Conservation (phyloP, 2,329 filamentous ascomycete genomes). For the Hortaea werneckii region DNA sequence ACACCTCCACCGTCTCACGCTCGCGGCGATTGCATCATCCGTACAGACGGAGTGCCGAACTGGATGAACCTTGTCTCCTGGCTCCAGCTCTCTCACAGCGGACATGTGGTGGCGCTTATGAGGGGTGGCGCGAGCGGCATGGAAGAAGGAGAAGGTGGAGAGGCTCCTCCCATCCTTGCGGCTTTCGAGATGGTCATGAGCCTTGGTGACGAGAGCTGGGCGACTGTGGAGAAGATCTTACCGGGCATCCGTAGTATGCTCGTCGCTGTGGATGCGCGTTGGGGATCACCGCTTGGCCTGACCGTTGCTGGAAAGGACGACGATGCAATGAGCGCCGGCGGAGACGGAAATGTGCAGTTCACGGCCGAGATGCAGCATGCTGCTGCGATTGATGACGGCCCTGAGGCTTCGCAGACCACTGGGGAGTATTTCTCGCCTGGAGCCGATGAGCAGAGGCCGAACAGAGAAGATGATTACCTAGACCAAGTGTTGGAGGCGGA, state of each 20-base stretch:
- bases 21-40: not conserved
- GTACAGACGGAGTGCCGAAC: slow-evolving; percentile 1
- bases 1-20: too few relatives aligned
- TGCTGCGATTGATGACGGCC: not conserved
- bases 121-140: not conserved
- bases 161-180: not conserved
- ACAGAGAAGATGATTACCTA: not conserved
- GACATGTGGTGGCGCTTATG: not conserved
- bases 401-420: not conserved
- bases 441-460: not conserved
- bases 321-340: not conserved
- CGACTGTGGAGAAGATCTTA: not conserved
- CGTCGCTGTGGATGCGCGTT: not conserved
- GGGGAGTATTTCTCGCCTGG: not conserved
- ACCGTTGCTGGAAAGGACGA: not conserved
- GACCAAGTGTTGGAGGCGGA: too few relatives aligned
- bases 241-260: not conserved
- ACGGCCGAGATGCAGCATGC: not conserved
- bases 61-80: slow-evolving; percentile 3
- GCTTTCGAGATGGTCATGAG: not conserved
- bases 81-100: slow-evolving; percentile 1
- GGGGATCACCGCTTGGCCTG: not conserved
- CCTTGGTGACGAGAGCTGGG: not conserved
- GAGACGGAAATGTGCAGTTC: not conserved
- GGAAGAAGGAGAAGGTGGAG: not conserved